phyloP scores from a whole-genome alignment of 352 stramenopile genomes.

The Phytopythium sindhum region DNA sequence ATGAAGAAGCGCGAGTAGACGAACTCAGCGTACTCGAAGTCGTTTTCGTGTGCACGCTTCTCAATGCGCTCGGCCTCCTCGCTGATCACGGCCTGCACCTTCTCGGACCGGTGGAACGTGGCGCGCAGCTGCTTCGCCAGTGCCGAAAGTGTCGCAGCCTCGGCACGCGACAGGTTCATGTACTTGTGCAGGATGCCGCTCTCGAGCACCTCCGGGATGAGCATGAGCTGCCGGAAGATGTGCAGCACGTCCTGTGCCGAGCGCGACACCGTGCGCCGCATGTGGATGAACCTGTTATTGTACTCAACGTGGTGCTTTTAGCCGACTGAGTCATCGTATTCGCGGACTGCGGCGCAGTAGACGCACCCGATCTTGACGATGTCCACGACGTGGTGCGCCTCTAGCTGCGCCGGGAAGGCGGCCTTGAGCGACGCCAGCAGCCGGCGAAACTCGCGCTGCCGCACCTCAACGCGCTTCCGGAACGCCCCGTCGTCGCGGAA shows the following conservation, averaged over 20 bases:
- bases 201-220: constrained; percentile 25
- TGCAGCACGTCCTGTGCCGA: constrained; percentile 21
- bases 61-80: constrained; percentile 14
- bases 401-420: constrained; percentile 16
- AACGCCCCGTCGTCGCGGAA: constrained; percentile 12
- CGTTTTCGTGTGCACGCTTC: constrained; percentile 8
- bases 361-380: constrained; percentile 18
- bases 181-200: constrained; percentile 17
- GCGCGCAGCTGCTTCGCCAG: constrained; percentile 14
- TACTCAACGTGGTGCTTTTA: not conserved
- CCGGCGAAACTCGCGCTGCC: constrained; percentile 12
- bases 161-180: constrained; percentile 6
- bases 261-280: constrained; percentile 13
- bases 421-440: constrained; percentile 16
- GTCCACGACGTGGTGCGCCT: constrained; percentile 22
- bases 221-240: constrained; percentile 23
- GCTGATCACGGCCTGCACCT: constrained; percentile 15
- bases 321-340: not conserved
- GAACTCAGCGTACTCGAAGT: constrained; percentile 21
- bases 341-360: not conserved
- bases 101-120: constrained; percentile 6
- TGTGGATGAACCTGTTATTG: constrained; percentile 13
- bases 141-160: constrained; percentile 3
- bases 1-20: constrained; percentile 20
- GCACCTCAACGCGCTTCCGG: constrained; percentile 16